phyloP scores from a whole-genome alignment of 2,329 filamentous ascomycete species.

The Fusarium sp. region DNA sequence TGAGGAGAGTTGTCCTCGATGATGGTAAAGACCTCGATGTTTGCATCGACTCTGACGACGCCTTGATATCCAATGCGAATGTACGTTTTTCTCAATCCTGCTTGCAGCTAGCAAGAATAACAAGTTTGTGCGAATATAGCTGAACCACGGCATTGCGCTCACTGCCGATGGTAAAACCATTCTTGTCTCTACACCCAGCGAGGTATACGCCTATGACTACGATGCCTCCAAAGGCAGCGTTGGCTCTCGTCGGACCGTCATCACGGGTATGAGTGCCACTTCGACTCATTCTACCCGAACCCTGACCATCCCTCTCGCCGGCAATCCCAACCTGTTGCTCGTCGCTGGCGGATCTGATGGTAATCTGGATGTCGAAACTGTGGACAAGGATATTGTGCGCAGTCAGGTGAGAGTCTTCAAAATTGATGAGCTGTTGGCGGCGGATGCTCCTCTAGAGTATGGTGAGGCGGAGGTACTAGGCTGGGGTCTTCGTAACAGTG shows the following conservation, averaged over 20 bases:
- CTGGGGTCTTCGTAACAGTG: constrained; percentile 13
- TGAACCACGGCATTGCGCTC: constrained; percentile 6
- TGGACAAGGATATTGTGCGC: constrained; percentile 3
- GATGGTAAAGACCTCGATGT: constrained; percentile 5
- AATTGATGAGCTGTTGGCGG: not conserved
- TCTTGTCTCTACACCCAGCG: constrained; percentile 10
- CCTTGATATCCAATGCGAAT: not conserved
- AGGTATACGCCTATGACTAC: constrained; percentile 12
- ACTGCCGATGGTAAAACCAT: constrained; percentile 10
- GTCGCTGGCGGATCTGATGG: constrained; percentile 11
- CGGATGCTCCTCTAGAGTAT: not conserved
- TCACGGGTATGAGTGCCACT: constrained; percentile 3
- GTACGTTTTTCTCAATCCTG: not conserved
- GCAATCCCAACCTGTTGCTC: constrained; percentile 1
- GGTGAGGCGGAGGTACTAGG: not conserved
- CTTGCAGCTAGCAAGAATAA: not conserved
- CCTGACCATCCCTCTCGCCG: not conserved
- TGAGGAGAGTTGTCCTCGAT: constrained; percentile 6
- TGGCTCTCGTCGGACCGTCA: not conserved
- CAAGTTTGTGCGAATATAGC: not conserved
- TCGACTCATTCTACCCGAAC: constrained; percentile 13
- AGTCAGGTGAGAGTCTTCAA: constrained; percentile 6
- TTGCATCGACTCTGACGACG: constrained; percentile 4
- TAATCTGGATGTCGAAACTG: not conserved
- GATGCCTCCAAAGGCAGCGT: constrained; percentile 2